These are phyloP conservation scores for Nannizziopsis barbatae DNA, from an alignment of 2,329 filamentous ascomycete genomes.

Conservation along the genomic window DNA sequence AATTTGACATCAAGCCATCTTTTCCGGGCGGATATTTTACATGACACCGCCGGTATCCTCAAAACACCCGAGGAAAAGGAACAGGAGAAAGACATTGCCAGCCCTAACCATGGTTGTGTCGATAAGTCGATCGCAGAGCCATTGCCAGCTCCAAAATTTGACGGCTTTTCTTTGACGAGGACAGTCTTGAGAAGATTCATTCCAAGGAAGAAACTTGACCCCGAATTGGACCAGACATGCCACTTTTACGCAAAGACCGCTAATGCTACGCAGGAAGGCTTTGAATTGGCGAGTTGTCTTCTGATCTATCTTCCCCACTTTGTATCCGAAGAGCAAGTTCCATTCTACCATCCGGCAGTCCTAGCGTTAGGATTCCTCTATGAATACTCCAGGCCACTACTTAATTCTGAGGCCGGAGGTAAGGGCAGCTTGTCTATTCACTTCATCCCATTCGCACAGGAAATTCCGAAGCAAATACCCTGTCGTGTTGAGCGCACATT, in stretches of 20 bases:
- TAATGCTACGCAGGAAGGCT: conserved; percentile 19
- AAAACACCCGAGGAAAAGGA: conserved; percentile 27
- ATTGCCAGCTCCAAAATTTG: conserved; percentile 19
- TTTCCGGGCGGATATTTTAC: conserved; percentile 51
- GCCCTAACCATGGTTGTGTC: background rate
- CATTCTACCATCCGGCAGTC: conserved; percentile 80
- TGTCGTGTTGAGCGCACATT: conserved; percentile 31
- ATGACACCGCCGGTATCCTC: conserved; percentile 38
- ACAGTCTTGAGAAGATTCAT: conserved; percentile 66
- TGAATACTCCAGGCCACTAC: conserved; percentile 27
- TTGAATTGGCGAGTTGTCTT: conserved; percentile 36
- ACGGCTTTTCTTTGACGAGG: conserved; percentile 40
- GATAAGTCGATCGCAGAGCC: conserved; percentile 12
- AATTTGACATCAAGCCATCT: conserved; percentile 49
- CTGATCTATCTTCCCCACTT: conserved; percentile 72
- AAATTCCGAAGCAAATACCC: conserved; percentile 25
- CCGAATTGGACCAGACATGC: conserved; percentile 69
- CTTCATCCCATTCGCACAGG: conserved; percentile 38
- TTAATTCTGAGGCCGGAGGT: conserved; percentile 21
- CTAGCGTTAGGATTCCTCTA: conserved; percentile 65
- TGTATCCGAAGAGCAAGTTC: conserved; percentile 50
- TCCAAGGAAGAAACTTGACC: conserved; percentile 70
- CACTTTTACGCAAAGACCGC: conserved; percentile 46
- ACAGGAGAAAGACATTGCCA: conserved; percentile 21
- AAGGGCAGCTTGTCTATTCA: conserved; percentile 40